Conservation (phyloP, 306 rosid species). For the Vicia faba region DNA sequence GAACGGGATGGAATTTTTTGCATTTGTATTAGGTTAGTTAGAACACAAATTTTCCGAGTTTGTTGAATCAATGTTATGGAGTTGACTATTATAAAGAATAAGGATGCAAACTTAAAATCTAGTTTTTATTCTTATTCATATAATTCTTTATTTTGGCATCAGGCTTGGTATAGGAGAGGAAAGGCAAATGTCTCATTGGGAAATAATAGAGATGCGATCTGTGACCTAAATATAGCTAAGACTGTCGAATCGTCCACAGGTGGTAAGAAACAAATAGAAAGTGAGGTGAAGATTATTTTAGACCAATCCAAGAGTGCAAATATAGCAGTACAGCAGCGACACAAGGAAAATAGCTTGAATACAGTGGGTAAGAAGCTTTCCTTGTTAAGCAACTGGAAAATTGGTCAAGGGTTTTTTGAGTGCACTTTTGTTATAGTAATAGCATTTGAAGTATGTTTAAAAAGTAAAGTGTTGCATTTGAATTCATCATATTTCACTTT, state of each 20-base stretch:
- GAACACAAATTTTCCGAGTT: not conserved
- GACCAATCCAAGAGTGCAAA: constrained; percentile 40
- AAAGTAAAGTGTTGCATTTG: constrained; percentile 29
- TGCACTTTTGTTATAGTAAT: constrained; percentile 29
- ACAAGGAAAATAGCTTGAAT: constrained; percentile 40
- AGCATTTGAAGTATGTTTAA: constrained; percentile 20
- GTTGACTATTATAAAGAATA: constrained; percentile 11
- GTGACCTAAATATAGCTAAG: constrained; percentile 71
- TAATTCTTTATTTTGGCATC: constrained; percentile 16
- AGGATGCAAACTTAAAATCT: constrained; percentile 26
- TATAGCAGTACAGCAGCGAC: constrained; percentile 42
- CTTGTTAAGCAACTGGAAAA: constrained; percentile 30
- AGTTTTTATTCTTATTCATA: constrained; percentile 29
- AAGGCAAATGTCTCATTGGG: constrained; percentile 64
- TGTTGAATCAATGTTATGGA: constrained; percentile 13
- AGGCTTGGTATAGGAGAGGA: constrained; percentile 96
- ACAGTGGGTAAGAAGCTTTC: constrained; percentile 57
- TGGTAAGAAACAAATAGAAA: constrained; percentile 73
- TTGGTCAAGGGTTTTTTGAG: constrained; percentile 14
- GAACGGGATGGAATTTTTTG: no score
- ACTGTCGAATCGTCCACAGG: constrained; percentile 53
- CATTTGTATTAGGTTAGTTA: not conserved
- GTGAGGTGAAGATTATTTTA: constrained; percentile 58
- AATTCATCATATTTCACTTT: constrained; percentile 7
- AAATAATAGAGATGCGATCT: constrained; percentile 61